Conservation (phyloP, 306 rosid genomes). For the Casuarina cunninghamiana region DNA sequence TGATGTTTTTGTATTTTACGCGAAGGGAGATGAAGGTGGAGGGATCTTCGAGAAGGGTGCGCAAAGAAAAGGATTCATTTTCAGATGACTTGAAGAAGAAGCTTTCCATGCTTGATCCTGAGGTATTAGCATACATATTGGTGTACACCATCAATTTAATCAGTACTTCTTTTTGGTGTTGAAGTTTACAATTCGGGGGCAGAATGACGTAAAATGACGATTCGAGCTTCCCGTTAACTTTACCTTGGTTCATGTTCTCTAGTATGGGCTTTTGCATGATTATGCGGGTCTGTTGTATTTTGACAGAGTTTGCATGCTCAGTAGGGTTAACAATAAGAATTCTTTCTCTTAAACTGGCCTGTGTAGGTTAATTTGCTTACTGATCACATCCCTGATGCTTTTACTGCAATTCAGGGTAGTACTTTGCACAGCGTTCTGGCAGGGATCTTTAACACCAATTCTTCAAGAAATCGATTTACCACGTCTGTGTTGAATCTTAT, state of each 20-base stretch:
- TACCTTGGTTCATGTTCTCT: background rate
- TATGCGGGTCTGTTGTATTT: background rate
- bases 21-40: slow-evolving; percentile 55
- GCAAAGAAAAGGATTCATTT: slow-evolving; percentile 32
- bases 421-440: slow-evolving; percentile 69
- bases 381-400: slow-evolving; percentile 5
- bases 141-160: background rate
- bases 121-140: slow-evolving; percentile 45
- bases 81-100: slow-evolving; percentile 49
- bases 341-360: background rate
- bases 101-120: slow-evolving; percentile 77
- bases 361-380: background rate
- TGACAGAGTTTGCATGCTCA: background rate
- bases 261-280: background rate
- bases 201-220: background rate
- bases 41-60: slow-evolving; percentile 25
- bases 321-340: background rate
- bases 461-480: slow-evolving; percentile 45
- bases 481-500: slow-evolving; percentile 51
- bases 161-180: background rate
- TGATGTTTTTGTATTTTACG: slow-evolving; percentile 21
- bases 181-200: background rate
- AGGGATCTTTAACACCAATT: slow-evolving; percentile 43
- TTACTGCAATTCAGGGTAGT: slow-evolving; percentile 68
- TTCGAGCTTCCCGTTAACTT: background rate